A percentile compares a stretch with the other conserved stretches of the same genome.
Evolutionary conservation across 306 rosid species (phyloP).

Genomic region (Acacia confusa): DNA sequence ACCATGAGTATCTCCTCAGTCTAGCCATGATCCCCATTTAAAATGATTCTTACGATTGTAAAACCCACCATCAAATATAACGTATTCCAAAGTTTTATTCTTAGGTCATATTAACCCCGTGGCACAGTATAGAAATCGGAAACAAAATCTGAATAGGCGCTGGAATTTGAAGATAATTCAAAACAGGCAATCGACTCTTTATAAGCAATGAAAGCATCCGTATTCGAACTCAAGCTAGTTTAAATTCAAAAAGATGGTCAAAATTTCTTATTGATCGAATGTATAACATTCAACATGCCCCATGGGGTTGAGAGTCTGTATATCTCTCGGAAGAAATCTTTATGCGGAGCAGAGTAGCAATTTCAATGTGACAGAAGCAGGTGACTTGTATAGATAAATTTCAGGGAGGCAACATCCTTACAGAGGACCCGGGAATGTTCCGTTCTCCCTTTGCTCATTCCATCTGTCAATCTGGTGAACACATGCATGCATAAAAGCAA

Average conservation of each 20-base stretch:
- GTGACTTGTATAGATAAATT: constrained; percentile 10
- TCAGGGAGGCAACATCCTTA: constrained; percentile 37
- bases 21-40: neutral
- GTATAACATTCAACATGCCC: constrained; percentile 40
- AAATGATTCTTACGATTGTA: neutral
- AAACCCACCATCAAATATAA: neutral
- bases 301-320: constrained; percentile 38
- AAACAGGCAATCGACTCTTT: constrained; percentile 17
- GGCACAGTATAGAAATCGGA: neutral
- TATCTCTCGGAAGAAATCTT: constrained; percentile 39
- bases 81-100: neutral
- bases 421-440: constrained; percentile 84
- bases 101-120: too few species aligned
- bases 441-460: constrained; percentile 88
- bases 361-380: constrained; percentile 17
- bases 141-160: neutral
- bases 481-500: neutral
- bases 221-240: constrained; percentile 19
- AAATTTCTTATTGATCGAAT: constrained; percentile 62
- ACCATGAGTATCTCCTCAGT: neutral
- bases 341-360: constrained; percentile 27
- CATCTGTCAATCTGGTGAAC: constrained; percentile 66
- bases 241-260: constrained; percentile 35
- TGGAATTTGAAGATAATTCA: neutral
- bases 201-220: constrained; percentile 38